Evolutionary conservation across 768 basidiomycete species (phyloP).

Genomic region (Podaxis rugospora): DNA sequence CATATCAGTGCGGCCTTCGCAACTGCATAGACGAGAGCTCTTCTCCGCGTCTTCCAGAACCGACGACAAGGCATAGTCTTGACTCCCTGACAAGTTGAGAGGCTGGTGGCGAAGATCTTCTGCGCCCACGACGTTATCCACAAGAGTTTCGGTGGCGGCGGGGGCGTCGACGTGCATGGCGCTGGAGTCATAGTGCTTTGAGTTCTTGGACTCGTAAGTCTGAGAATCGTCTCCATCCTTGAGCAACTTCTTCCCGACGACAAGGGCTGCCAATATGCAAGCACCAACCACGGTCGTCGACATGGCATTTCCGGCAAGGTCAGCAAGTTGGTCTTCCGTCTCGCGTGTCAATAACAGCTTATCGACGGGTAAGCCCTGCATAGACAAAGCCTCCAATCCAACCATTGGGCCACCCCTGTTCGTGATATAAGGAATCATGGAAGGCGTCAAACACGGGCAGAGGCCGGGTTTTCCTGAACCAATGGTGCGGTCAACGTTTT

Average conservation of each 20-base stretch:
- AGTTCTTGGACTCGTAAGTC: conserved; percentile 66
- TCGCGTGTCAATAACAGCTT: conserved; percentile 90
- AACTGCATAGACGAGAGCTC: conserved; percentile 81
- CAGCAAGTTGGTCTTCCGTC: conserved; percentile 89
- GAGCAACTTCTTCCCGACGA: conserved; percentile 61
- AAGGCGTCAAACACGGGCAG: conserved; percentile 89
- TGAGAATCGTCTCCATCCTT: conserved; percentile 59
- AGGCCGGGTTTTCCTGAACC: conserved; percentile 80
- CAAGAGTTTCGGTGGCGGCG: conserved; percentile 38
- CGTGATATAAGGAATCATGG: conserved; percentile 96
- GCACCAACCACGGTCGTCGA: conserved; percentile 94
- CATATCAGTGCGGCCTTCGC: conserved; percentile 83
- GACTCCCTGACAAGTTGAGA: conserved; percentile 63
- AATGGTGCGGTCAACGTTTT: conserved; percentile 92
- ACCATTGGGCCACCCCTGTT: conserved; percentile 96
- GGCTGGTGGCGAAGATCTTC: conserved; percentile 55
- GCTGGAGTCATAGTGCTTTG: conserved; percentile 29
- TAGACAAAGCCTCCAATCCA: conserved; percentile 85
- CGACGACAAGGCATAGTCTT: conserved; percentile 40
- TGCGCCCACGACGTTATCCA: conserved; percentile 27
- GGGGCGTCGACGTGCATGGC: conserved; percentile 26
- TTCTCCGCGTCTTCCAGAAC: conserved; percentile 61
- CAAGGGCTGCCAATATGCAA: conserved; percentile 79
- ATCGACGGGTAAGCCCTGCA: conserved; percentile 93
- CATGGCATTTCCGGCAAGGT: conserved; percentile 97